phyloP scores from a whole-genome alignment of 495 filamentous ascomycete genomes.

The Aspergillus sclerotioniger region DNA sequence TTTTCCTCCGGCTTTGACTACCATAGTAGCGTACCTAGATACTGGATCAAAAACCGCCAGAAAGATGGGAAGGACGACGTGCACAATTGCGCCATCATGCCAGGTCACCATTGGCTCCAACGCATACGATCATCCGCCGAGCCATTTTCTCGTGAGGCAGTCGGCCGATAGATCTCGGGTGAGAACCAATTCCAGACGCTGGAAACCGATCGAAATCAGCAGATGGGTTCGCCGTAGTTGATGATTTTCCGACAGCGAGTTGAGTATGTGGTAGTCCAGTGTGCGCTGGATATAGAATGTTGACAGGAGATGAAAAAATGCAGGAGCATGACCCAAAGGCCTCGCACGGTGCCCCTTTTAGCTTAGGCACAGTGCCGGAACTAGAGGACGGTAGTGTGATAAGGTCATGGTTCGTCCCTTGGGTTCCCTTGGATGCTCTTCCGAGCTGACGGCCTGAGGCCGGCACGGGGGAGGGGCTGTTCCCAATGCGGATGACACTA shows the following conservation, averaged over 20 bases:
- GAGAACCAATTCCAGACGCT: background rate
- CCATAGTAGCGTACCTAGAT: too few species aligned
- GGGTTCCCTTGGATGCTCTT: background rate
- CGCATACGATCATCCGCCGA: slow-evolving; percentile 28
- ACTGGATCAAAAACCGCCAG: too few species aligned
- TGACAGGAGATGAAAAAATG: background rate
- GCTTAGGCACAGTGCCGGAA: background rate
- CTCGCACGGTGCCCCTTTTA: background rate
- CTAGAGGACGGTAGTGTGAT: background rate
- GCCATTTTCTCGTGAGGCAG: slow-evolving; percentile 15
- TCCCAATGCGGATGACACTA: slow-evolving; percentile 15
- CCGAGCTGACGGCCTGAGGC: background rate
- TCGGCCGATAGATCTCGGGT: slow-evolving; percentile 30
- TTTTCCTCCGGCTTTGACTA: background rate
- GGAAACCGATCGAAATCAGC: background rate
- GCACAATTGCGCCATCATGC: slow-evolving; percentile 33
- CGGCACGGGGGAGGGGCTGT: background rate
- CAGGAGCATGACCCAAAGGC: background rate
- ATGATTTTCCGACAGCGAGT: background rate
- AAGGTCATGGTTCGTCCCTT: background rate
- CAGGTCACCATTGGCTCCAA: slow-evolving; percentile 32
- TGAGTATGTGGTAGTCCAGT: background rate
- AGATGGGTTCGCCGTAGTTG: background rate
- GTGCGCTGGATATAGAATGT: background rate
- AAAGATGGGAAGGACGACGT: slow-evolving; percentile 11